Evolutionary conservation across 1,284 basidiomycete genomes (phyloP), one percentile per base, ranked within the genome.

Genomic region (Irpex sp.): DNA sequence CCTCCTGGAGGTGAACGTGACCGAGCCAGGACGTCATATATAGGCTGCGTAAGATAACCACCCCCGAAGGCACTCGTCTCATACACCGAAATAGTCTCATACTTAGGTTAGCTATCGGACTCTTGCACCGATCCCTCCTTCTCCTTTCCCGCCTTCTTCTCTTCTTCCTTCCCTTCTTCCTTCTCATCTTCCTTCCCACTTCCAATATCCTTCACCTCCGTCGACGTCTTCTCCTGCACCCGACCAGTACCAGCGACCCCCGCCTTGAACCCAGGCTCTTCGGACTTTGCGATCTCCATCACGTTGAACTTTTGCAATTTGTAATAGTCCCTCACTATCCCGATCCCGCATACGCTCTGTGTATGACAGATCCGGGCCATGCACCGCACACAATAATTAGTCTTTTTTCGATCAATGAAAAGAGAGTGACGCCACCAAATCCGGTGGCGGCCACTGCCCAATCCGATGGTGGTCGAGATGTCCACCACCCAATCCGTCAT

Each of bases 301-400:
- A 90, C 86, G 68, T 92, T 92, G 78, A 89, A 92, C 68, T 89
- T 91, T 64, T 84, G 83, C 49, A 85, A 77, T 33, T 76, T 77
- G 67, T 91, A 87, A 70, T 92, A 93, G 66, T 89, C 83, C 66
- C 81, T 80, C 1, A 92, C 86, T 21, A 93, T 76, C 61, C 88
- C 85, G 36, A 93, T 78, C 2, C 90, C 88, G 67, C 88, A 92
- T 1, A 89, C 77, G 63, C 83, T 86, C 90, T 93, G 68, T 21
- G 63, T 33, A 33, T 33, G 31, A 31, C 31, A 33, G 31, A 33
- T 33, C 31, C 31, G 31, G 31, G 31, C 31, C 31, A 33, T 1
- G 31, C n/a, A n/a, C n/a, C n/a, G n/a, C 31, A 33, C 31, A 33
- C 31, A 33, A 33, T 33, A 33, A 33, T 33, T 33, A 33, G 31